Percentiles rank a stretch among this genome's conserved stretches.
Evolutionary conservation across 2,329 filamentous ascomycete species (phyloP).

Genomic region (Colletotrichum endophyticum): DNA sequence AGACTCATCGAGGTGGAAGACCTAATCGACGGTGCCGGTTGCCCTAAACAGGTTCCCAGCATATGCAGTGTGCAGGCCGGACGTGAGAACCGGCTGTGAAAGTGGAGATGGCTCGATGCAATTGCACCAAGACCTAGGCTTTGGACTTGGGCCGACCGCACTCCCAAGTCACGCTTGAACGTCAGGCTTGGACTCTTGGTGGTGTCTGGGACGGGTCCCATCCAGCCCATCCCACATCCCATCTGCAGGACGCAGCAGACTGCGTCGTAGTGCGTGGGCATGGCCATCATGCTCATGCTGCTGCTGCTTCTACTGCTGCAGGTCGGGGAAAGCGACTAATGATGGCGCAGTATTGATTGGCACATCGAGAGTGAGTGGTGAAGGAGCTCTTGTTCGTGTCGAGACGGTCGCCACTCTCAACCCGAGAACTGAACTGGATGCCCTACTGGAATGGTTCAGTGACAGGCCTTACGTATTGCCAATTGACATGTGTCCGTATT

Average conservation of each 20-base stretch:
- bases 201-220: neutral
- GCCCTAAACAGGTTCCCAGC: constrained; percentile 18
- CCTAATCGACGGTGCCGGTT: constrained; percentile 5
- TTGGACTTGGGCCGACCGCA: constrained; percentile 4
- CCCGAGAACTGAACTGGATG: neutral
- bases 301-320: neutral
- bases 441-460: neutral
- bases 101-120: constrained; percentile 17
- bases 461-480: neutral
- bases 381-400: neutral
- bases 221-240: neutral
- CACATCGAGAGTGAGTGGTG: neutral
- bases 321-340: neutral
- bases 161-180: constrained; percentile 6
- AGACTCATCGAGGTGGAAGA: neutral
- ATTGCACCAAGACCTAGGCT: neutral
- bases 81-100: constrained; percentile 8
- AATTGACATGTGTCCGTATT: neutral
- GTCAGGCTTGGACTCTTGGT: constrained; percentile 10
- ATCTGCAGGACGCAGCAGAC: constrained; percentile 9
- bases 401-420: neutral
- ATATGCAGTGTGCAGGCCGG: constrained; percentile 11
- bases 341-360: neutral
- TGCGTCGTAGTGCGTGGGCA: neutral
- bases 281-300: constrained; percentile 3